These are phyloP conservation scores for Ophiostoma quercus DNA, from an alignment of 2,329 filamentous ascomycete genomes.

Conservation along the genomic window DNA sequence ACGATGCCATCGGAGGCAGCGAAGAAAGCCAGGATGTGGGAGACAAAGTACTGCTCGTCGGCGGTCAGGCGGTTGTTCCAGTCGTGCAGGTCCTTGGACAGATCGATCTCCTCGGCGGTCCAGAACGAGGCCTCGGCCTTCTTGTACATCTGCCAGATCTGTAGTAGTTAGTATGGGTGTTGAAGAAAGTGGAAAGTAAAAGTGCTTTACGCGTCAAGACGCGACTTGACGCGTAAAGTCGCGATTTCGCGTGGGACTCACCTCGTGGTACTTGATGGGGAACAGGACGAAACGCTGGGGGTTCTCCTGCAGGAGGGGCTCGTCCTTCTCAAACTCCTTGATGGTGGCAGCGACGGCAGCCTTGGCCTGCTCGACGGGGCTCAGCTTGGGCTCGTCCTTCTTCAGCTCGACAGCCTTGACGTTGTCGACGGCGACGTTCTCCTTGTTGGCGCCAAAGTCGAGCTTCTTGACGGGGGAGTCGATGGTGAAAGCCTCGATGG, in stretches of 20 bases:
- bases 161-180: constrained; percentile 21
- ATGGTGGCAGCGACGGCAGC: constrained; percentile 45
- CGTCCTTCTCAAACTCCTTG: constrained; percentile 68
- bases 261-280: constrained; percentile 99
- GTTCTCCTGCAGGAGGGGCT: constrained; percentile 94
- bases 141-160: constrained; percentile 99
- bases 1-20: constrained; percentile 98
- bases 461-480: constrained; percentile 90
- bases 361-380: constrained; percentile 42
- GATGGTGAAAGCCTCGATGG: constrained; percentile 85
- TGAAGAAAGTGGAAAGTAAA: constrained; percentile 10
- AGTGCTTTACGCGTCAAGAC: constrained; percentile 63
- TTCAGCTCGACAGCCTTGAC: constrained; percentile 41
- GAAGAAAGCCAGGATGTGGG: constrained; percentile 98
- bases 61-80: constrained; percentile 98
- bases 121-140: constrained; percentile 99
- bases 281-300: constrained; percentile 94
- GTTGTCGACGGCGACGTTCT: constrained; percentile 60
- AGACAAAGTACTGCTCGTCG: constrained; percentile 97
- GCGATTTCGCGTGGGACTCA: constrained; percentile 35
- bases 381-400: constrained; percentile 54
- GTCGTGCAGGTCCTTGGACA: constrained; percentile 97
- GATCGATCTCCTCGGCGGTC: constrained; percentile 98
- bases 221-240: constrained; percentile 37
- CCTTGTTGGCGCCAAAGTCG: constrained; percentile 73